Percentiles rank a stretch among this genome's conserved stretches.
phyloP scores from a whole-genome alignment of 495 filamentous ascomycete genomes.

The Penicillium coffeae region DNA sequence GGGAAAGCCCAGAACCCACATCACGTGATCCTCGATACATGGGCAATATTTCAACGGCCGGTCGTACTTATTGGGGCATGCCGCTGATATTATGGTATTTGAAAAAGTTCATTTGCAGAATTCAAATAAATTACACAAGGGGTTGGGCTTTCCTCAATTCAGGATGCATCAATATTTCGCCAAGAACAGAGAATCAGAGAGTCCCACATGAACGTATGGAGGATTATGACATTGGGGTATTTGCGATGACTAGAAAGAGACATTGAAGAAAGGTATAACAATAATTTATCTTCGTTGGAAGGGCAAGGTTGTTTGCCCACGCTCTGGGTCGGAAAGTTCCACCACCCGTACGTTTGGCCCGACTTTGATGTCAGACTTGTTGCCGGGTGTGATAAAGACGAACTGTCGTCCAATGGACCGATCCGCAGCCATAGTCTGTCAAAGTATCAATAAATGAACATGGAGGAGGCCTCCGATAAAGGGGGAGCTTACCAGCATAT shows the following conservation, averaged over 20 bases:
- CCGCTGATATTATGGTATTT: too few species aligned
- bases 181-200: too few species aligned
- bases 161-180: too few species aligned
- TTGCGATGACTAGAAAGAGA: constrained; percentile 1
- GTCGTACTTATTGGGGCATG: too few species aligned
- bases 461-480: not conserved
- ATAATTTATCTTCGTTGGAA: constrained; percentile 24
- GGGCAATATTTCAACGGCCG: too few species aligned
- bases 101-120: too few species aligned
- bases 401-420: constrained; percentile 86
- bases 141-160: too few species aligned
- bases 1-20: constrained; percentile 3
- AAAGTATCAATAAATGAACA: constrained; percentile 7
- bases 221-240: not conserved
- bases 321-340: constrained; percentile 67
- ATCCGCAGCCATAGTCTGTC: constrained; percentile 77
- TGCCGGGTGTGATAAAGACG: constrained; percentile 93
- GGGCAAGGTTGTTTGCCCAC: constrained; percentile 40
- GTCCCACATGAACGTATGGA: not conserved
- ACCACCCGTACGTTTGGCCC: constrained; percentile 80
- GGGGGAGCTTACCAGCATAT: constrained; percentile 75
- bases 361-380: constrained; percentile 65
- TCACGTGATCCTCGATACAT: not conserved
- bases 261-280: not conserved
- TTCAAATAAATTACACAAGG: too few species aligned